Base-by-base conservation (phyloP, 2,329 filamentous ascomycete species). In the Didymellaceae sp. region DNA sequence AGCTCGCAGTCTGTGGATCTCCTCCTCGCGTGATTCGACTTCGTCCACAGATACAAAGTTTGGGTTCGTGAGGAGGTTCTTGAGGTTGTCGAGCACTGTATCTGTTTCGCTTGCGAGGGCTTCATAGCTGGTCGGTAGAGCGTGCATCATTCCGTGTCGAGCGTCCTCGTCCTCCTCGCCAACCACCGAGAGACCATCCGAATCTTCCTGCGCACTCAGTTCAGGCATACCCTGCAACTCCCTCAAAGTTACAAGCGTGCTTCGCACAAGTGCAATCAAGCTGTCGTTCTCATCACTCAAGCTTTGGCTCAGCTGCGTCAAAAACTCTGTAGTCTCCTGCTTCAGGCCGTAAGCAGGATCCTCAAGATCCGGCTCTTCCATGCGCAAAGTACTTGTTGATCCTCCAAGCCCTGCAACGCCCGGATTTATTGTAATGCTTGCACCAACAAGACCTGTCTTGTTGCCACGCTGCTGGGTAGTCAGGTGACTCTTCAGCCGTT, bases 11-110 rank as follows among this genome's bases (percentile, higher is more conserved):
- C 90, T 84, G 43, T 83, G 81, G 58, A 99, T 97, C 70, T 97
- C 92, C 52, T 95, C 88, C 58, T 99, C 93, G 45, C 93, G 86
- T n/a, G 91, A 77, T 66, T 95, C 87, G 2, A 99, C 91, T 71
- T 97, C 94, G 64, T 97, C 94, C 17, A 97, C 85, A 0, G 93
- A 90, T 11, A 97, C 94, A 70, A 97, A 99, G 2, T 92, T 96
- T 1, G 94, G 94, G 66, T 97, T 97, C 7, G 91, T 97, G 34
- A 99, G 80, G 28, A 99, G 84, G 2, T 83, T 88, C 58, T 89
- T 84, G 57, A 99, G 82, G 67, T 96, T 91, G 25, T 89, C 85
- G 53, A 97, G 80, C 8, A 96, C 86, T 6, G 78, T 78, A 44
- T 92, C 87, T 75, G 97, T 84, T 57, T 95, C 89, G 7, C 76